A percentile compares a stretch with the other conserved stretches of the same genome.
Conservation (phyloP, 2,329 filamentous ascomycete species). For the Nemania sp. region DNA sequence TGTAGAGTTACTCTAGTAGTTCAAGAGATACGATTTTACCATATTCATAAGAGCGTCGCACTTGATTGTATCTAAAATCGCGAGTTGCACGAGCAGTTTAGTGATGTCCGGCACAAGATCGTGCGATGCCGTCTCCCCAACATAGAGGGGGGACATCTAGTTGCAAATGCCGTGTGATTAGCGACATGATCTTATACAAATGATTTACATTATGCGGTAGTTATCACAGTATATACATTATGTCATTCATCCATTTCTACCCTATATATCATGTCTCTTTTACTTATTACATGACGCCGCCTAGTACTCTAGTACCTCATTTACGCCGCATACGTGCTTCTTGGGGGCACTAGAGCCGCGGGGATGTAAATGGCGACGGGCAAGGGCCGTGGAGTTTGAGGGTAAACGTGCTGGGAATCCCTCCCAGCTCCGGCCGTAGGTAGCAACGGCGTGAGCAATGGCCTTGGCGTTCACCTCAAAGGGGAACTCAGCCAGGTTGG, state of each 20-base stretch:
- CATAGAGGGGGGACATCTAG: no score
- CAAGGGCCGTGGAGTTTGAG: constrained; percentile 13
- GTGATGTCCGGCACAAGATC: no score
- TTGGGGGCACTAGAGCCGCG: constrained; percentile 6
- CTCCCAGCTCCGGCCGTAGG: constrained; percentile 61
- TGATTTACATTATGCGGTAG: neutral
- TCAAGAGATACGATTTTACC: no score
- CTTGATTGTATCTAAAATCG: no score
- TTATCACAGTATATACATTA: neutral
- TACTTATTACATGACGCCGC: neutral
- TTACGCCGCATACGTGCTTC: constrained; percentile 11
- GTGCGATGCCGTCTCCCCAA: no score
- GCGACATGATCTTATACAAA: neutral
- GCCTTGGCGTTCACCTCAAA: constrained; percentile 67
- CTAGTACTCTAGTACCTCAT: constrained; percentile 19
- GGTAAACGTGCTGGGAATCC: constrained; percentile 54
- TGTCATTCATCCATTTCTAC: neutral
- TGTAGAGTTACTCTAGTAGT: no score
- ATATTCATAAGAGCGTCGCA: no score
- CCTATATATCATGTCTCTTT: no score
- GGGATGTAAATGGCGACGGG: constrained; percentile 19
- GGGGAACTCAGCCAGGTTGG: constrained; percentile 65
- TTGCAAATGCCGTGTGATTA: no score
- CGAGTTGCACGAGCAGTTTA: no score
- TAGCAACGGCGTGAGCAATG: constrained; percentile 65